Evolutionary conservation across 2,329 filamentous ascomycete species (phyloP), one percentile per base, ranked within the genome.

Genomic region (Hypoxylon sp.): DNA sequence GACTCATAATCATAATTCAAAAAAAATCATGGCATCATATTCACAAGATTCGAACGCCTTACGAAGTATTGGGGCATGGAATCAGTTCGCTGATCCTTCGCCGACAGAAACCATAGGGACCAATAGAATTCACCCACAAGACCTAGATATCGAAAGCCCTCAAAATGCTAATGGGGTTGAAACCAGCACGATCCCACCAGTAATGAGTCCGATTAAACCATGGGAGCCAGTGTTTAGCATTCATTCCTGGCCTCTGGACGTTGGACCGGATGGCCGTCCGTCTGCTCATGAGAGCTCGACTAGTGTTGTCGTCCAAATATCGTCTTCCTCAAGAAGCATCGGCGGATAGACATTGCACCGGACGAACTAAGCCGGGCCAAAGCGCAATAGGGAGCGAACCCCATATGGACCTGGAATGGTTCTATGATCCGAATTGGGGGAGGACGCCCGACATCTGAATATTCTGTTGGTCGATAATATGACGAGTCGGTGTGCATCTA

Each of bases 31-130:
- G 67, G 14, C 60, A 30, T 58, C 58, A 48, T 37, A 30, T 37
- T 34, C 34, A 30, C 23, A 55, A 37, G 54, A 67, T 19, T 51
- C 30, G 8, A 41, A 53, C 41, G 43, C 21, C 14, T 30, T 67
- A 21, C 64, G 34, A 23, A 58, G 67, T 50, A 43, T 67, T 9
- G 67, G 67, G 29, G 45, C 57, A 14, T 69, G 67, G 67, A 23
- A 46, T 27, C 61, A 63, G 27, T 29, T 39, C 11, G 61, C 41
- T 48, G 39, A 58, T 21, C 16, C 30, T n/a, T 47, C 41, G n/a
- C 32, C 32, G 19, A 45, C 45, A 12, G 50, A 47, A 14, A 37
- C 5, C 16, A 21, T 25, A 12, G 54, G 45, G 27, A 11, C 29
- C 8, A 51, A 12, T 43, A 37, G 9, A 12, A 45, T 34, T 16